A percentile compares a stretch with the other conserved stretches of the same genome.
Conservation (phyloP, 23 red algal genomes). For the Agarophyton chilense region DNA sequence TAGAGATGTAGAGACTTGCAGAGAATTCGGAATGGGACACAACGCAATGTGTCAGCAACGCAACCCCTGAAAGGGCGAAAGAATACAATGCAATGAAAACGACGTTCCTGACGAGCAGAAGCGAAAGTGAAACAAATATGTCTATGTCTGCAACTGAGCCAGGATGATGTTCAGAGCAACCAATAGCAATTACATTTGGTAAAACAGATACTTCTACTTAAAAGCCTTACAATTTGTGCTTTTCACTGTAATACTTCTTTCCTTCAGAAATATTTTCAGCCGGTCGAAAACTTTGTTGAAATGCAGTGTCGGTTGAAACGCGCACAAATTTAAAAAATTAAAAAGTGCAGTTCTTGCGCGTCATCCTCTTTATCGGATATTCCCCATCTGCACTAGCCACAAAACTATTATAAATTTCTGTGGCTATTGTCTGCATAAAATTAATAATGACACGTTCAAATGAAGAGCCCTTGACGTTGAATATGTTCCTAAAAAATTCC, state of each 20-base stretch:
- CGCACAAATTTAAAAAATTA: neutral
- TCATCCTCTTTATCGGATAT: slow-evolving; percentile 1
- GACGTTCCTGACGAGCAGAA: too few species aligned
- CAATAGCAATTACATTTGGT: too few species aligned
- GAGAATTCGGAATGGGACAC: too few species aligned
- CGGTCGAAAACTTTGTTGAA: neutral
- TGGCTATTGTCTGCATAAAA: neutral
- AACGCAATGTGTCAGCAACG: too few species aligned
- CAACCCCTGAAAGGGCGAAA: too few species aligned
- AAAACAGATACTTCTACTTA: slow-evolving; percentile 17
- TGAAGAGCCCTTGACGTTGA: neutral
- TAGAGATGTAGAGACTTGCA: too few species aligned
- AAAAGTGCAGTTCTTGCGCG: too few species aligned
- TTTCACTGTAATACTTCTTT: neutral
- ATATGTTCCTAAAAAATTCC: slow-evolving; percentile 19
- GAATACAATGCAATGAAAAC: too few species aligned
- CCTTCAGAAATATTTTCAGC: neutral
- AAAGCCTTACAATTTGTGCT: slow-evolving; percentile 29
- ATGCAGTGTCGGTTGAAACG: neutral
- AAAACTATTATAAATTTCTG: neutral
- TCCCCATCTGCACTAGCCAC: neutral
- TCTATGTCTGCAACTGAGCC: neutral
- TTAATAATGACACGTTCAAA: too few species aligned
- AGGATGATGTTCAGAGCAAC: neutral
- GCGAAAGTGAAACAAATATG: too few species aligned